Conservation (phyloP, 108 stramenopile species). For the Schizochytrium sp. region DNA sequence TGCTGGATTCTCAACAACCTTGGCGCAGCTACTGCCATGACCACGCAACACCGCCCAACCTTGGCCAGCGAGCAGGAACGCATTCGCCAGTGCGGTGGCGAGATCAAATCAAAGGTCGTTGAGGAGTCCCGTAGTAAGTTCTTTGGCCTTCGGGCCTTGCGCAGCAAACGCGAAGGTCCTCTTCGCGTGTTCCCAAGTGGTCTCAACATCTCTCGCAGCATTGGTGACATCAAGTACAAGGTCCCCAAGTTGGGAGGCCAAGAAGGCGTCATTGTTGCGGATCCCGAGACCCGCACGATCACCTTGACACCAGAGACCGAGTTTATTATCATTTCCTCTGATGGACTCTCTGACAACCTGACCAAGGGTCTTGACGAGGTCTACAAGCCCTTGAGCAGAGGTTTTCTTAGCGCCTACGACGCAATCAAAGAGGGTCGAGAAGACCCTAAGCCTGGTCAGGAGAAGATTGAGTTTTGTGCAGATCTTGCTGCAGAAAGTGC, state of each 20-base stretch:
- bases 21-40: constrained; percentile 1
- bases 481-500: constrained; percentile 30
- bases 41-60: constrained; percentile 33
- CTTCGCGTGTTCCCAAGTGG: constrained; percentile 59
- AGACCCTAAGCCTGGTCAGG: background rate
- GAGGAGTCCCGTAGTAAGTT: background rate
- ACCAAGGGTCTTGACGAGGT: constrained; percentile 1
- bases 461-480: background rate
- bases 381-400: constrained; percentile 5
- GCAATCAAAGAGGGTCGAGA: constrained; percentile 45
- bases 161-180: constrained; percentile 27
- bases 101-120: constrained; percentile 32
- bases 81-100: constrained; percentile 13
- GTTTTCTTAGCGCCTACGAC: constrained; percentile 15
- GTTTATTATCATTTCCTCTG: constrained; percentile 47
- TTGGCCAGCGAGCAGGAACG: constrained; percentile 16
- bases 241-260: constrained; percentile 47
- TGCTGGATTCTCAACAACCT: constrained; percentile 45
- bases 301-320: background rate
- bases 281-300: constrained; percentile 25
- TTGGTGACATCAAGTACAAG: constrained; percentile 54
- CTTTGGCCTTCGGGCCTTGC: background rate
- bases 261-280: constrained; percentile 32
- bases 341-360: constrained; percentile 54
- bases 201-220: constrained; percentile 52